A percentile compares a stretch with the other conserved stretches of the same genome.
These are phyloP conservation scores for Erodium chrysanthum DNA, from an alignment of 441 rosid species.

Conservation along the genomic window DNA sequence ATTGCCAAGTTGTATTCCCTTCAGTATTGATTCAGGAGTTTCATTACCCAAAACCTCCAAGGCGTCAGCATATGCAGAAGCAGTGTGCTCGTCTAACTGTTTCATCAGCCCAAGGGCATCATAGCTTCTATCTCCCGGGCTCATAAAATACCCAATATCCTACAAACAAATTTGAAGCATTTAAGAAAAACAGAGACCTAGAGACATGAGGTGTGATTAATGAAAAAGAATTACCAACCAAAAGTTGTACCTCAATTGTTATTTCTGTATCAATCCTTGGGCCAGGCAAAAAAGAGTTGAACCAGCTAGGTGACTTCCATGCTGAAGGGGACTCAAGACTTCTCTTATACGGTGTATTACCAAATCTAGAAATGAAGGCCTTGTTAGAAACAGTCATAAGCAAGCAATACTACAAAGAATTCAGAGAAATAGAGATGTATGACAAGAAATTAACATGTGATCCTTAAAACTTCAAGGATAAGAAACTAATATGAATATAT, in stretches of 20 bases:
- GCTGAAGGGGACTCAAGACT: slow-evolving; percentile 91
- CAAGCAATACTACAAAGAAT: too few relatives aligned
- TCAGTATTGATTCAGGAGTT: slow-evolving; percentile 48
- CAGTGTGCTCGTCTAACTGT: slow-evolving; percentile 77
- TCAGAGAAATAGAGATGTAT: too few relatives aligned
- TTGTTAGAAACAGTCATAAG: slow-evolving; percentile 5
- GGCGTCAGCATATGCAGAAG: slow-evolving; percentile 82
- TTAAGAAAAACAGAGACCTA: background rate
- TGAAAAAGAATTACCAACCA: background rate
- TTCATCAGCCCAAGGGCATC: slow-evolving; percentile 89
- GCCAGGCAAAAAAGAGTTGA: slow-evolving; percentile 72
- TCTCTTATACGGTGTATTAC: slow-evolving; percentile 77
- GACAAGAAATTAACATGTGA: background rate
- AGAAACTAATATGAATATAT: background rate
- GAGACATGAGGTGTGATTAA: background rate
- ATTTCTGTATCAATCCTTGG: slow-evolving; percentile 75
- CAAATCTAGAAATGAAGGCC: slow-evolving; percentile 42
- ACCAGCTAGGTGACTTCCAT: slow-evolving; percentile 94
- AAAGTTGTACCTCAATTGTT: slow-evolving; percentile 62
- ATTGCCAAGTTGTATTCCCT: slow-evolving; percentile 30
- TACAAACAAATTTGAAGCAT: slow-evolving; percentile 24
- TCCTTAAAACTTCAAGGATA: background rate
- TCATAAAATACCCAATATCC: slow-evolving; percentile 81
- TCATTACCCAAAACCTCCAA: slow-evolving; percentile 72
- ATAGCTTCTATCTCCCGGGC: slow-evolving; percentile 77